Evolutionary conservation across 768 basidiomycete genomes (phyloP).

Genomic region (Hygrophoropsis aurantiaca): DNA sequence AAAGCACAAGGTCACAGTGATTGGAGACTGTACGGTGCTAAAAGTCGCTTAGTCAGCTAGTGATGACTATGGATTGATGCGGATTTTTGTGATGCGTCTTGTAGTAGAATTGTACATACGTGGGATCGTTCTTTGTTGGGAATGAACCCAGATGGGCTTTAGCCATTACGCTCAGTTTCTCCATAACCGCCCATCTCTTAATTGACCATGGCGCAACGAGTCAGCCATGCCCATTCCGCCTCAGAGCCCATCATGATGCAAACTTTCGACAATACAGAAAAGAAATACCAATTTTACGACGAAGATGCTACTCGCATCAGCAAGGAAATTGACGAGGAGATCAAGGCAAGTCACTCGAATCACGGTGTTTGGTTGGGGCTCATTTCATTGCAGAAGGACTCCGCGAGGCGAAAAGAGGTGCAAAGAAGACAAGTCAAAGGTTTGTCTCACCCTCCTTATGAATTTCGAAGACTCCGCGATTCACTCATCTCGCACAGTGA

Average conservation of each 20-base stretch:
- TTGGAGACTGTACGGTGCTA: too few species aligned
- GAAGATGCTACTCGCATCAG: slow-evolving; percentile 47
- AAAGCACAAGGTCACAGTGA: too few species aligned
- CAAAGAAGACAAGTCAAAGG: slow-evolving; percentile 55
- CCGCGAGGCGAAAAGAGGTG: slow-evolving; percentile 44
- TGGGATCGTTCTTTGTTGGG: slow-evolving; percentile 29
- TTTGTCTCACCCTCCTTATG: slow-evolving; percentile 19
- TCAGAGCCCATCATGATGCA: slow-evolving; percentile 32
- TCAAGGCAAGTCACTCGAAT: slow-evolving; percentile 39
- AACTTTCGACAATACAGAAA: slow-evolving; percentile 28
- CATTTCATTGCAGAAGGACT: slow-evolving; percentile 45
- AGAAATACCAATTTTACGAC: slow-evolving; percentile 36
- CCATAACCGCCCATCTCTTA: slow-evolving; percentile 8
- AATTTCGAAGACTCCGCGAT: slow-evolving; percentile 2
- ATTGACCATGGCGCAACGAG: slow-evolving; percentile 25
- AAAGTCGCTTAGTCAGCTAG: too few species aligned
- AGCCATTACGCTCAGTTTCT: slow-evolving; percentile 15
- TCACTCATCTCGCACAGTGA: slow-evolving; percentile 41
- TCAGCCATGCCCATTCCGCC: slow-evolving; percentile 26
- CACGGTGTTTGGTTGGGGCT: not conserved
- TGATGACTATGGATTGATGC: slow-evolving; percentile 23
- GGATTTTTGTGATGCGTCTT: slow-evolving; percentile 29
- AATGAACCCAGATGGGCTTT: slow-evolving; percentile 27
- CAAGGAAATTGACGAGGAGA: slow-evolving; percentile 55
- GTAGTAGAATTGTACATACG: slow-evolving; percentile 31